Evolutionary conservation across 164 flowering plant species (phyloP).

Genomic region (Amborella trichopoda): DNA sequence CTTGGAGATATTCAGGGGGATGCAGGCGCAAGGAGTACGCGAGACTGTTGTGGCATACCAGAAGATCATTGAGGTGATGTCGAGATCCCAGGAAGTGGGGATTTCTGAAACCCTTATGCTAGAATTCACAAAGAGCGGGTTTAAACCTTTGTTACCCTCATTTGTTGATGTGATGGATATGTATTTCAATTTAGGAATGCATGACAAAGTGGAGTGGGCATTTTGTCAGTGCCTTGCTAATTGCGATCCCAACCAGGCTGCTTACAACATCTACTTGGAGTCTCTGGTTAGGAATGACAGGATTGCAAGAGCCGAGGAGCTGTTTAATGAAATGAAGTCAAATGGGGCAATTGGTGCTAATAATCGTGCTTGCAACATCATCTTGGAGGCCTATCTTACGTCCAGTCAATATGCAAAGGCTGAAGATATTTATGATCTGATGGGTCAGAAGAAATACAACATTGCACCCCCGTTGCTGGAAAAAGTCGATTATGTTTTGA

Average conservation of each 20-base stretch:
- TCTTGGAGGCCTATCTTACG: slow-evolving; percentile 49
- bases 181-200: slow-evolving; percentile 44
- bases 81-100: slow-evolving; percentile 48
- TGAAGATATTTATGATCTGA: slow-evolving; percentile 53
- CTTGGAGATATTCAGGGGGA: slow-evolving; percentile 48
- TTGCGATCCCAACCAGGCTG: slow-evolving; percentile 46
- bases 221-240: slow-evolving; percentile 51
- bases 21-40: slow-evolving; percentile 32
- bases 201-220: slow-evolving; percentile 54
- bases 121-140: slow-evolving; percentile 54
- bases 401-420: slow-evolving; percentile 47
- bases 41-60: slow-evolving; percentile 52
- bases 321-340: slow-evolving; percentile 47
- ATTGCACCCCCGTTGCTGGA: slow-evolving; percentile 52
- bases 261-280: slow-evolving; percentile 57
- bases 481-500: slow-evolving; percentile 47
- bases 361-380: slow-evolving; percentile 54
- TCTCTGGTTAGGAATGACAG: slow-evolving; percentile 52
- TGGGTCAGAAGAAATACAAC: slow-evolving; percentile 71
- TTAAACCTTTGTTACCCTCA: slow-evolving; percentile 62
- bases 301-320: slow-evolving; percentile 57
- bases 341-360: slow-evolving; percentile 48
- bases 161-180: slow-evolving; percentile 47
- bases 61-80: slow-evolving; percentile 72
- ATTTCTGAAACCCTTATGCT: slow-evolving; percentile 60